Evolutionary conservation across 73 alveolate genomes (phyloP).

Genomic region (Loxodes magnus): DNA sequence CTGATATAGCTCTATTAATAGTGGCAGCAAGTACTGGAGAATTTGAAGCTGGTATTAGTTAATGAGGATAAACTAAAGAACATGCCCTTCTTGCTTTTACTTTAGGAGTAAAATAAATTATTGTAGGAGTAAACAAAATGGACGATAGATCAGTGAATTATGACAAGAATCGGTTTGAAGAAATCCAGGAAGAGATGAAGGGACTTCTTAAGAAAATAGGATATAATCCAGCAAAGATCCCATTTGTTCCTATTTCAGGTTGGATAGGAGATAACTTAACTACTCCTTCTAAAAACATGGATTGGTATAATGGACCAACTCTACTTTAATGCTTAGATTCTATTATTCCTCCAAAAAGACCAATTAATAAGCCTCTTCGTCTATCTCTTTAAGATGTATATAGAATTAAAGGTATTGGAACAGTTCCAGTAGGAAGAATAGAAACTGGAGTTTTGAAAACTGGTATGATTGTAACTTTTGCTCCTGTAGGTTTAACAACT

Average conservation of each 20-base stretch:
- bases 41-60: slow-evolving; percentile 69
- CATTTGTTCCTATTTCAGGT: slow-evolving; percentile 70
- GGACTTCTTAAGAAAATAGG: slow-evolving; percentile 50
- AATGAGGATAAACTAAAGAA: slow-evolving; percentile 86
- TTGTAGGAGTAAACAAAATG: slow-evolving; percentile 70
- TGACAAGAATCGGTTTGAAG: slow-evolving; percentile 54
- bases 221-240: slow-evolving; percentile 12
- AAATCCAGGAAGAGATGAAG: slow-evolving; percentile 21
- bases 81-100: slow-evolving; percentile 84
- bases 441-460: slow-evolving; percentile 52
- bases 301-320: slow-evolving; percentile 62
- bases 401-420: slow-evolving; percentile 40
- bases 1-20: slow-evolving; percentile 86
- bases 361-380: slow-evolving; percentile 57
- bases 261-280: slow-evolving; percentile 58
- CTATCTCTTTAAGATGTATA: slow-evolving; percentile 47
- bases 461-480: slow-evolving; percentile 35
- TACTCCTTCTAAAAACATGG: slow-evolving; percentile 37
- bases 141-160: slow-evolving; percentile 70
- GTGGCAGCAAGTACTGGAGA: slow-evolving; percentile 55
- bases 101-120: slow-evolving; percentile 59
- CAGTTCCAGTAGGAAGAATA: slow-evolving; percentile 42
- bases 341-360: slow-evolving; percentile 33
- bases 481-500: slow-evolving; percentile 38
- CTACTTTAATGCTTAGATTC: slow-evolving; percentile 47